Percentiles rank a stretch among this genome's conserved stretches.
Evolutionary conservation across 2,329 filamentous ascomycete genomes (phyloP).

Genomic region (Pyricularia pennisetigena): DNA sequence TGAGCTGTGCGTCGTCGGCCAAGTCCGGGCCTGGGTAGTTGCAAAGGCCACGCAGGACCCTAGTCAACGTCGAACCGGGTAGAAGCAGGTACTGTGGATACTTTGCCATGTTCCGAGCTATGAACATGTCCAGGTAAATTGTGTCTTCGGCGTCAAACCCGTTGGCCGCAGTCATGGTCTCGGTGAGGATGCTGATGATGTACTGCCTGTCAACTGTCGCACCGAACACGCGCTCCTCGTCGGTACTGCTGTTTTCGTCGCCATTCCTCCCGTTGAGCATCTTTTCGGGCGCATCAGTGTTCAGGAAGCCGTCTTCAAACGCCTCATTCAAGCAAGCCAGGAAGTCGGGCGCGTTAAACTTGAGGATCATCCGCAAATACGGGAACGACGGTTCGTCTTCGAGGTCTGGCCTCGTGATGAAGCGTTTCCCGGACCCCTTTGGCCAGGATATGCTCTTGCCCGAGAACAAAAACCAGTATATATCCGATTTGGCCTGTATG

Average conservation of each 20-base stretch:
- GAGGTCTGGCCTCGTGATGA: slow-evolving; percentile 48
- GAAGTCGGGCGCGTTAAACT: slow-evolving; percentile 85
- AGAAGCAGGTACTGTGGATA: slow-evolving; percentile 93
- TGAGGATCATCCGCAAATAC: slow-evolving; percentile 73
- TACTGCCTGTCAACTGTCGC: slow-evolving; percentile 83
- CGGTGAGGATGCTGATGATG: slow-evolving; percentile 79
- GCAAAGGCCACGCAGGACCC: slow-evolving; percentile 74
- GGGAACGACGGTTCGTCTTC: slow-evolving; percentile 66
- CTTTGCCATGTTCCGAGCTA: slow-evolving; percentile 90
- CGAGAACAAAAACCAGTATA: slow-evolving; percentile 92
- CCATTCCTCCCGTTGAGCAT: slow-evolving; percentile 38
- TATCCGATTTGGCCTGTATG: slow-evolving; percentile 67
- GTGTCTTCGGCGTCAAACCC: slow-evolving; percentile 68
- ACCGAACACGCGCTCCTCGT: slow-evolving; percentile 58
- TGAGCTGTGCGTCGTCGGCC: slow-evolving; percentile 91
- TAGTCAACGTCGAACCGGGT: slow-evolving; percentile 74
- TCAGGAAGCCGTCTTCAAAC: slow-evolving; percentile 90
- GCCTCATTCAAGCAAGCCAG: slow-evolving; percentile 94
- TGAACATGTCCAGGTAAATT: slow-evolving; percentile 97
- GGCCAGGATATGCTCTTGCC: slow-evolving; percentile 72
- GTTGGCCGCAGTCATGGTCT: slow-evolving; percentile 72
- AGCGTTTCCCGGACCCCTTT: slow-evolving; percentile 46
- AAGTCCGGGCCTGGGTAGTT: slow-evolving; percentile 72
- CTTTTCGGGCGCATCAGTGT: slow-evolving; percentile 58
- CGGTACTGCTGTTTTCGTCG: slow-evolving; percentile 23